phyloP scores from a whole-genome alignment of 768 basidiomycete genomes.

The Hypsizygus marmoreus region DNA sequence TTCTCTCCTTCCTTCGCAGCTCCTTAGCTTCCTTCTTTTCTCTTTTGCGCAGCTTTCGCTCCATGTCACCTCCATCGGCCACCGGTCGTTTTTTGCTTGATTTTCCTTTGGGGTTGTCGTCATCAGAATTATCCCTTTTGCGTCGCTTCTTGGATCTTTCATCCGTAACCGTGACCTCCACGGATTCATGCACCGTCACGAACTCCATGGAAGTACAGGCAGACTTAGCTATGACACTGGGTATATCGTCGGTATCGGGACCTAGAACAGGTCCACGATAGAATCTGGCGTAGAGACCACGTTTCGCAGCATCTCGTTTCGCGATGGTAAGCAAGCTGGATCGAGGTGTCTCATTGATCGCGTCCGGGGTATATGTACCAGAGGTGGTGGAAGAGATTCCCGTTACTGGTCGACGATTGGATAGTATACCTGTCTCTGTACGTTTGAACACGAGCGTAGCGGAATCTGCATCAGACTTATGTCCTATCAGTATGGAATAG shows the following conservation, averaged over 20 bases:
- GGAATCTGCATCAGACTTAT: constrained; percentile 13
- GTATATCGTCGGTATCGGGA: constrained; percentile 34
- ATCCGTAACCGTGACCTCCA: background rate
- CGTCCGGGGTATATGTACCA: constrained; percentile 42
- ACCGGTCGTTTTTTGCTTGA: constrained; percentile 14
- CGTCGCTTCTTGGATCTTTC: background rate
- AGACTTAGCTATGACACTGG: constrained; percentile 15
- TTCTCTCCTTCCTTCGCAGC: constrained; percentile 18
- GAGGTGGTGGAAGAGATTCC: constrained; percentile 53
- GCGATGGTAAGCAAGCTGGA: constrained; percentile 61
- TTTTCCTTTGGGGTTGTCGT: constrained; percentile 9
- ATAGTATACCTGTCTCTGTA: constrained; percentile 76
- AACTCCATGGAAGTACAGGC: no score
- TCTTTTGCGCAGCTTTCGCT: constrained; percentile 6
- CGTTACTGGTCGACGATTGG: constrained; percentile 60
- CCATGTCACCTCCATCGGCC: constrained; percentile 9
- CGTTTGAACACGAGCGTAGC: constrained; percentile 29
- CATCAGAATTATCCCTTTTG: constrained; percentile 6
- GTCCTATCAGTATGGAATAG: background rate
- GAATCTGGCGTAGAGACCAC: constrained; percentile 77
- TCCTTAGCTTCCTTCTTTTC: constrained; percentile 16
- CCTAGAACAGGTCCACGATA: constrained; percentile 75
- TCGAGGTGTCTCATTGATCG: constrained; percentile 29
- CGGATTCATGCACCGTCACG: no score
- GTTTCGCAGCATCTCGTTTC: constrained; percentile 77